Conservation (phyloP, 805 yeast genomes). For the Candida peoriensis region DNA sequence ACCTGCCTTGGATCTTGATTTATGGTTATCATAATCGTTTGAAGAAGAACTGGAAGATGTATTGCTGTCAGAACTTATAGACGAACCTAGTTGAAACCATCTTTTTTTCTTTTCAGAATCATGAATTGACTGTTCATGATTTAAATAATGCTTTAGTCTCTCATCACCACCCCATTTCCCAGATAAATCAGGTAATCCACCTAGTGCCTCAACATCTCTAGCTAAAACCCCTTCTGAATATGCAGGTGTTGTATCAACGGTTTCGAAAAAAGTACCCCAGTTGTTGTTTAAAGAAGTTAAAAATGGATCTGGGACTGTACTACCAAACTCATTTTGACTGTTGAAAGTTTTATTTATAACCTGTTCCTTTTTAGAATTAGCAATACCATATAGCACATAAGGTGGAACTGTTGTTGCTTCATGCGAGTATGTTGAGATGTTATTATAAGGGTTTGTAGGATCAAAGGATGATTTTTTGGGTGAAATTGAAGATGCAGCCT, state of each 20-base stretch:
- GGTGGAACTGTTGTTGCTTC: slow-evolving; percentile 51
- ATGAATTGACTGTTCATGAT: slow-evolving; percentile 24
- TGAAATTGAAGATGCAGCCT: too few relatives aligned
- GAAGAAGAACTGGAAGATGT: slow-evolving; percentile 7
- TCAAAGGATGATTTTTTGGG: neutral
- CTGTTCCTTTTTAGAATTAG: slow-evolving; percentile 25
- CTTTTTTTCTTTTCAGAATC: slow-evolving; percentile 3
- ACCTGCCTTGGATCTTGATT: slow-evolving; percentile 51
- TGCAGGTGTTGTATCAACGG: slow-evolving; percentile 41
- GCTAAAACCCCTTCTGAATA: slow-evolving; percentile 21
- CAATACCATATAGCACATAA: slow-evolving; percentile 54
- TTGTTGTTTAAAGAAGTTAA: slow-evolving; percentile 34
- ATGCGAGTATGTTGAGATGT: slow-evolving; percentile 30
- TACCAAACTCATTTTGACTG: neutral
- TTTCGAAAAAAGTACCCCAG: slow-evolving; percentile 47
- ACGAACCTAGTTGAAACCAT: slow-evolving; percentile 6
- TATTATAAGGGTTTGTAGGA: slow-evolving; percentile 11
- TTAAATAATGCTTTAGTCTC: slow-evolving; percentile 49
- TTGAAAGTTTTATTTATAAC: slow-evolving; percentile 3
- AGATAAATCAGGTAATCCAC: slow-evolving; percentile 36
- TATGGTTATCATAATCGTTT: slow-evolving; percentile 28
- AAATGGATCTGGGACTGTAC: slow-evolving; percentile 27
- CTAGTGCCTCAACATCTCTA: slow-evolving; percentile 19
- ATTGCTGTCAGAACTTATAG: neutral
- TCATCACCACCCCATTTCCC: slow-evolving; percentile 71